Evolutionary conservation across 805 yeast species (phyloP).

Genomic region (Sugiyamaella lignohabitans): DNA sequence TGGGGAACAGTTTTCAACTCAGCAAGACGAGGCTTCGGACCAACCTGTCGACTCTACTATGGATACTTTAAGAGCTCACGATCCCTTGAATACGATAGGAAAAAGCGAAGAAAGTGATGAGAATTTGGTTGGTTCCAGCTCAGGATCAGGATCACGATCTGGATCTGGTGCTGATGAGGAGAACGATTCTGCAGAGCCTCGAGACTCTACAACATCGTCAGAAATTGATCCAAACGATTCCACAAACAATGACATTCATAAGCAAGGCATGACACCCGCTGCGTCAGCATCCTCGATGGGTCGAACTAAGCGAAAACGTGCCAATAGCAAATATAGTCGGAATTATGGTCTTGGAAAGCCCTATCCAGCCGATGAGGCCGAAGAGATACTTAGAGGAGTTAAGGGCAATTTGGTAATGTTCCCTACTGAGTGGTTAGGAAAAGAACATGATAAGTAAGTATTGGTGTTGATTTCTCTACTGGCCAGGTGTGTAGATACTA

Average conservation of each 20-base stretch:
- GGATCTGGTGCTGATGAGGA: background rate
- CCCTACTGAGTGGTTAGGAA: constrained; percentile 84
- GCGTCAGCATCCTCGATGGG: background rate
- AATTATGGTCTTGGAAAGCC: constrained; percentile 36
- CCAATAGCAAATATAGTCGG: constrained; percentile 10
- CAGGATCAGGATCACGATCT: background rate
- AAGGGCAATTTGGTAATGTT: constrained; percentile 87
- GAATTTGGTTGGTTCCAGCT: no score
- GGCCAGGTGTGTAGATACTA: no score
- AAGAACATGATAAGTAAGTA: constrained; percentile 57
- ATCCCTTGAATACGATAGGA: constrained; percentile 12
- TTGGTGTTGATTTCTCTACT: constrained; percentile 2
- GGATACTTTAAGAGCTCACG: constrained; percentile 16
- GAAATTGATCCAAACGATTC: background rate
- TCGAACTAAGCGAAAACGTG: constrained; percentile 8
- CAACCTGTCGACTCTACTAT: constrained; percentile 15
- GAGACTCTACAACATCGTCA: background rate
- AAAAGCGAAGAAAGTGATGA: background rate
- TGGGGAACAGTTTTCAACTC: constrained; percentile 30
- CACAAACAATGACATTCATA: background rate
- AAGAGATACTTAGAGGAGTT: constrained; percentile 58
- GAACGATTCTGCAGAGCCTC: background rate
- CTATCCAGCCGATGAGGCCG: constrained; percentile 71
- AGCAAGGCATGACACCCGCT: background rate
- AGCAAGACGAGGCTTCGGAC: constrained; percentile 33